phyloP scores from a whole-genome alignment of 2,329 filamentous ascomycete species.

The Colletotrichum lindemuthianum region DNA sequence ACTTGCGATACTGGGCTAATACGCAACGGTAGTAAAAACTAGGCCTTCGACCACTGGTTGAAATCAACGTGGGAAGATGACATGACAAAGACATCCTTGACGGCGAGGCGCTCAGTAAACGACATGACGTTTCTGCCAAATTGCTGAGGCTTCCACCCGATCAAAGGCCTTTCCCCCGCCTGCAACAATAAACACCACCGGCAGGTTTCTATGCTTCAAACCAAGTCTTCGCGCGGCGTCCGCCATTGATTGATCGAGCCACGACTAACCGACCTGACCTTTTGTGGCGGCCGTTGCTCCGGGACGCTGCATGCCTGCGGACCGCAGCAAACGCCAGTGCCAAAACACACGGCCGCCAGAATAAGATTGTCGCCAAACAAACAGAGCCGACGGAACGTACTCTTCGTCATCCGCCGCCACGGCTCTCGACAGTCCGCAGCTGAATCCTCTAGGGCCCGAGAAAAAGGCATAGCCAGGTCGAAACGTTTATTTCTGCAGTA shows the following conservation, averaged over 20 bases:
- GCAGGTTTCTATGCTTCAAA: conserved; percentile 12
- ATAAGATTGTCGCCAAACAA: conserved; percentile 33
- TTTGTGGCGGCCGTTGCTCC: conserved; percentile 30
- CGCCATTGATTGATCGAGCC: conserved; percentile 20
- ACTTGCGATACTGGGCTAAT: no score
- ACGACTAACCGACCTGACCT: conserved; percentile 18
- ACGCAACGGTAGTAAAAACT: no score
- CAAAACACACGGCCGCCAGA: conserved; percentile 29
- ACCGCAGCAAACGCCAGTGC: conserved; percentile 17
- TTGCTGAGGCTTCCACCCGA: conserved; percentile 17
- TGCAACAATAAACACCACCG: conserved; percentile 6
- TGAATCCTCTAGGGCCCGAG: not conserved
- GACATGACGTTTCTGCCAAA: conserved; percentile 24
- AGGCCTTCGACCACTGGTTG: no score
- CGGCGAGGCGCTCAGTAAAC: conserved; percentile 9
- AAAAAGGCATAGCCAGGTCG: conserved; percentile 5
- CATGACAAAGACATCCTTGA: conserved; percentile 2
- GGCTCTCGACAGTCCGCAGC: conserved; percentile 1
- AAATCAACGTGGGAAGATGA: not conserved
- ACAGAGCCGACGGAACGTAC: conserved; percentile 28
- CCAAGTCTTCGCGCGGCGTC: conserved; percentile 3
- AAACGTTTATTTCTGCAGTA: not conserved
- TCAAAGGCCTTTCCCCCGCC: conserved; percentile 17
- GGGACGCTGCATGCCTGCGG: conserved; percentile 28
- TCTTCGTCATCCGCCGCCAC: conserved; percentile 23